Evolutionary conservation across 495 filamentous ascomycete genomes (phyloP).

Genomic region (Neurospora hispaniola): DNA sequence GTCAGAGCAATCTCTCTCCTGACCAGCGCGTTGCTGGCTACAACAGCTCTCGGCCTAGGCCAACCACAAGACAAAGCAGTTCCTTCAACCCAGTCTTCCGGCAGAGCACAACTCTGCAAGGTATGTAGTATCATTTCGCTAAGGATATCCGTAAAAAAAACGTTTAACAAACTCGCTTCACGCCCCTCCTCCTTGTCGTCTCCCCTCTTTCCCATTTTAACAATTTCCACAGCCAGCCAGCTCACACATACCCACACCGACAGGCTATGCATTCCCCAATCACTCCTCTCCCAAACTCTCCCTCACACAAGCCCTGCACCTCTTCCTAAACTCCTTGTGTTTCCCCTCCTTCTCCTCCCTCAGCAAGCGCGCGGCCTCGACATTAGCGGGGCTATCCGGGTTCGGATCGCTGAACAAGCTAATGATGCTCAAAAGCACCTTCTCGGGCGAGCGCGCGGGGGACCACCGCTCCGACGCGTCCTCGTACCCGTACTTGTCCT

Average conservation of each 20-base stretch:
- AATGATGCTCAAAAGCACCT: constrained; percentile 85
- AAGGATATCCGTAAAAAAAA: background rate
- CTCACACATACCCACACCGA: too few relatives aligned
- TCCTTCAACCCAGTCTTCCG: background rate
- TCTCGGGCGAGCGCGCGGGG: constrained; percentile 95
- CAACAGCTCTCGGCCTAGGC: background rate
- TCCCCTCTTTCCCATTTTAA: background rate
- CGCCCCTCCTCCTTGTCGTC: background rate
- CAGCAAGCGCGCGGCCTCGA: constrained; percentile 83
- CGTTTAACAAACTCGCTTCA: background rate
- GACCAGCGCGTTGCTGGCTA: background rate
- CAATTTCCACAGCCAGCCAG: background rate
- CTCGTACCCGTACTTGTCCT: constrained; percentile 95
- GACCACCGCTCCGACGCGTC: constrained; percentile 86
- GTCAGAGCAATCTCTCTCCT: background rate
- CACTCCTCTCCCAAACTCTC: constrained; percentile 73
- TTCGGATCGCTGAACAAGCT: constrained; percentile 90
- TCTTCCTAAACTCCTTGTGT: constrained; percentile 61
- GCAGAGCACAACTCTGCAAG: background rate
- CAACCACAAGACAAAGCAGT: background rate
- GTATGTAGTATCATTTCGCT: background rate
- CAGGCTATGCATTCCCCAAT: background rate
- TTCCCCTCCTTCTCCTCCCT: constrained; percentile 59
- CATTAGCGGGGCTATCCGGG: constrained; percentile 89
- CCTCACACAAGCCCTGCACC: constrained; percentile 67